Base-by-base conservation (phyloP, 192 early-diverging fungal genomes). In the Coemansia sp. region DNA sequence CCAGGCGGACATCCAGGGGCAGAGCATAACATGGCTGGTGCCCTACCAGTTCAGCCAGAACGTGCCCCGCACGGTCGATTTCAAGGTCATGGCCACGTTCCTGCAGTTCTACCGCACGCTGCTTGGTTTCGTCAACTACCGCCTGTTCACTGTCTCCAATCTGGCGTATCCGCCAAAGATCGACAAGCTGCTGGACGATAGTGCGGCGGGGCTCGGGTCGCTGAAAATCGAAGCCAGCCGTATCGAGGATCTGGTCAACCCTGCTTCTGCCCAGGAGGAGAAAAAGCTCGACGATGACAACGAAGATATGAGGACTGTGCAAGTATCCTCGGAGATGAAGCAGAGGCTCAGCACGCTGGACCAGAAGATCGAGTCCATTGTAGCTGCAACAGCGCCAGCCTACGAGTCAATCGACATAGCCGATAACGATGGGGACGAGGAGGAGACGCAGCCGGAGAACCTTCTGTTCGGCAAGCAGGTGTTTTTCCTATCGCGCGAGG, bases 51-150 rank as follows among this genome's bases (percentile, higher is more conserved):
- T 99, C 82, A 85, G 89, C 65, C 92, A 94, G 83, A 72, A 84
- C 42, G 74, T 92, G 31, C 97, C 97, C 14, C 80, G 83, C 17
- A 92, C 95, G 74, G 95, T 99, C 31, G 97, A 99, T 77, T 93
- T 99, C 76, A 86, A 92, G 73, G 89, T 99, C 41, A 97, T 99
- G 94, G 53, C 84, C 50, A 99, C 97, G 28, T 99, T 99, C 84
- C 82, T 98, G 70, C 92, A 99, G 65, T 91, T 99, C 60, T 93
- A 99, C 77, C 87, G 89, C 70, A 95, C 93, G 6, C 79, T 98
- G 45, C 70, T 94, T 34, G 91, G 92, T 28, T 99, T 99, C 80
- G 89, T 97, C 75, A 96, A 94, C 84, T 97, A 83, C 84, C 93
- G 89, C 68, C 86, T 99, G 56, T 99, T 88, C 80, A 84, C 86